phyloP scores from a whole-genome alignment of 2,329 filamentous ascomycete genomes.

The Plenodomus biglobosus region DNA sequence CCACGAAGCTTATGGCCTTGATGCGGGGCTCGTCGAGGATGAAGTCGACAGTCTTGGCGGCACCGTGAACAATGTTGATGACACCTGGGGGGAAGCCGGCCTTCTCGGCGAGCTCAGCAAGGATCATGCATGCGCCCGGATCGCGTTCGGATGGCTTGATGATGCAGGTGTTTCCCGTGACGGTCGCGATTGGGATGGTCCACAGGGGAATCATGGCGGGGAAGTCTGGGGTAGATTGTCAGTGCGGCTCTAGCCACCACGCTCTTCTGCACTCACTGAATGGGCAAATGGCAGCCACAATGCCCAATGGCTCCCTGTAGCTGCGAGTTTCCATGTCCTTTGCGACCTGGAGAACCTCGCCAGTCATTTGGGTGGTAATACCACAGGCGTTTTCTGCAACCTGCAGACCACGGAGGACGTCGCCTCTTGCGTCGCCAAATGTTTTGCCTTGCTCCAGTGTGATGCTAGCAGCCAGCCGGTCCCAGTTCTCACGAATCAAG shows the following conservation, averaged over 20 bases:
- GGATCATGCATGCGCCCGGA: conserved; percentile 81
- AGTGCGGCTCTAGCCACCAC: conserved; percentile 8
- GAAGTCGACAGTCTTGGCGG: conserved; percentile 80
- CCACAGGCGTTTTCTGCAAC: conserved; percentile 81
- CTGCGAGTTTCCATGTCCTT: conserved; percentile 89
- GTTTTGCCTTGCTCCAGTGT: conserved; percentile 89
- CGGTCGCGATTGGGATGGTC: conserved; percentile 81
- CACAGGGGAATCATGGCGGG: conserved; percentile 92
- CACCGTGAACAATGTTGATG: conserved; percentile 79
- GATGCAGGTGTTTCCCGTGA: conserved; percentile 81
- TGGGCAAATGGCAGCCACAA: conserved; percentile 81
- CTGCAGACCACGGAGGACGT: conserved; percentile 79
- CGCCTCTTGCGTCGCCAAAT: conserved; percentile 77
- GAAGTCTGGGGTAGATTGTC: conserved; percentile 62
- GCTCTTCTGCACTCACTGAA: conserved; percentile 63
- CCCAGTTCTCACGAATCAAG: conserved; percentile 82
- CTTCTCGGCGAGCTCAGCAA: conserved; percentile 76
- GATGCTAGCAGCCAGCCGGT: conserved; percentile 79
- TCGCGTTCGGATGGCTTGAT: conserved; percentile 87
- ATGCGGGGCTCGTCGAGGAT: conserved; percentile 82
- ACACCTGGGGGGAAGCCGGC: conserved; percentile 82
- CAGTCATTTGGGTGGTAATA: conserved; percentile 79
- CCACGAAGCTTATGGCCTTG: conserved; percentile 85
- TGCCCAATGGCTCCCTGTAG: conserved; percentile 78
- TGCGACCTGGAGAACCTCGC: conserved; percentile 79